Percentiles rank a stretch among this genome's conserved stretches.
Evolutionary conservation across 139 green algal genomes (phyloP).

Genomic region (Chlorella vulgaris): DNA sequence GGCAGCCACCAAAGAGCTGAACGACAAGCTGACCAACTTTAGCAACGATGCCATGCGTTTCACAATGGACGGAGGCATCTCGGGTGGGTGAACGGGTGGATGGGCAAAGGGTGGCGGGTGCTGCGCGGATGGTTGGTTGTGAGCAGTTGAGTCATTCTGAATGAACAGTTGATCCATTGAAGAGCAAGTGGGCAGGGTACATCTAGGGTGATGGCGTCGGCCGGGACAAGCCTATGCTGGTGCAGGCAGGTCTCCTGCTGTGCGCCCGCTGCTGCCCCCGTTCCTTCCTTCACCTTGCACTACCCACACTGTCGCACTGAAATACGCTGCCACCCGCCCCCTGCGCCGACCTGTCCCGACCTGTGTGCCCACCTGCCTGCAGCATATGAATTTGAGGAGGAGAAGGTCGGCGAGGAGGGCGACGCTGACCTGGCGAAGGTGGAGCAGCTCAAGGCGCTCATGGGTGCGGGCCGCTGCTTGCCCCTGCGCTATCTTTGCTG

Average conservation of each 20-base stretch:
- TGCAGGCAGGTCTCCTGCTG: no score
- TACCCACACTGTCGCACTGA: no score
- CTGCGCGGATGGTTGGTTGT: neutral
- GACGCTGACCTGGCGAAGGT: conserved; percentile 38
- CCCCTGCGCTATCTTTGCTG: neutral
- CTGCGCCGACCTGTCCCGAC: no score
- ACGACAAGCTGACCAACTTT: conserved; percentile 96
- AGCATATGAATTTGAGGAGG: conserved; percentile 87
- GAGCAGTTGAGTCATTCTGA: no score
- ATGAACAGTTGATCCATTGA: no score
- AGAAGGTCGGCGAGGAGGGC: conserved; percentile 60
- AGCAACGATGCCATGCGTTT: conserved; percentile 95
- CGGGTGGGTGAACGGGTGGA: neutral
- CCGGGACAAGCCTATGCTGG: no score
- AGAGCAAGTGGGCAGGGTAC: no score
- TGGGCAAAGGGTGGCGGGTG: neutral
- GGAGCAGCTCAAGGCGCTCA: conserved; percentile 65
- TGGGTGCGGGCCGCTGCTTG: conserved; percentile 31
- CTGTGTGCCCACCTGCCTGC: no score
- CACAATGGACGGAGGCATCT: conserved; percentile 91
- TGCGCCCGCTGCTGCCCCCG: no score
- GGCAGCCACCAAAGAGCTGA: conserved; percentile 86
- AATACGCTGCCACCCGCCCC: no score
- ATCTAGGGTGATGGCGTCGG: no score
- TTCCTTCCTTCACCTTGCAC: no score